Conservation (phyloP, 345 rosid species). For the Eucalyptus paniculata region DNA sequence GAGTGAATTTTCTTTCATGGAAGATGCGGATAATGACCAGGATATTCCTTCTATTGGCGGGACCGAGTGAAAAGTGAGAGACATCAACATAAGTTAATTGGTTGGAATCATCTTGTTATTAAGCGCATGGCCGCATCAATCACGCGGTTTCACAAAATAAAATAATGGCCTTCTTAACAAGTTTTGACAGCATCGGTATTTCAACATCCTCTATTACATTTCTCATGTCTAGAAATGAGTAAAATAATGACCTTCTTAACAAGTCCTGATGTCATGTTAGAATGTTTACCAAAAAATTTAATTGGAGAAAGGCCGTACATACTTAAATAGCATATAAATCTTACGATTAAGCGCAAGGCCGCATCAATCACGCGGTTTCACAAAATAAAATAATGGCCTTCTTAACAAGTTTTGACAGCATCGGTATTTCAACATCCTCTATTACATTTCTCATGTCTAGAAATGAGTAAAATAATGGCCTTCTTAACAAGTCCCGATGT, state of each 20-base stretch:
- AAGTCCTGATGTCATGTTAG: too few relatives aligned
- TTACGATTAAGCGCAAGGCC: background rate
- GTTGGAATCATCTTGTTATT: background rate
- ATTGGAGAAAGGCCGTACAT: background rate
- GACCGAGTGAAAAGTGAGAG: background rate
- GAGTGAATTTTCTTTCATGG: background rate
- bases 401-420: fast-evolving
- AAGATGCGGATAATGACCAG: background rate
- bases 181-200: fast-evolving
- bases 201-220: background rate
- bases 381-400: background rate
- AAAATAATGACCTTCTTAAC: too few relatives aligned
- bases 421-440: background rate
- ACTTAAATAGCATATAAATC: fast-evolving
- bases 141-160: background rate
- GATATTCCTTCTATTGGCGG: background rate
- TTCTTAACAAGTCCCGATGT: too few relatives aligned
- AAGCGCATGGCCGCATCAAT: background rate
- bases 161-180: background rate
- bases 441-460: fast-evolving
- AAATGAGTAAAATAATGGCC: background rate
- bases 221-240: fast-evolving
- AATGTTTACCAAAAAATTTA: background rate
- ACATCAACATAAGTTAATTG: background rate
- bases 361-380: background rate